Base-by-base conservation (phyloP, 169 alveolate species). In the Plasmodium vivax region DNA sequence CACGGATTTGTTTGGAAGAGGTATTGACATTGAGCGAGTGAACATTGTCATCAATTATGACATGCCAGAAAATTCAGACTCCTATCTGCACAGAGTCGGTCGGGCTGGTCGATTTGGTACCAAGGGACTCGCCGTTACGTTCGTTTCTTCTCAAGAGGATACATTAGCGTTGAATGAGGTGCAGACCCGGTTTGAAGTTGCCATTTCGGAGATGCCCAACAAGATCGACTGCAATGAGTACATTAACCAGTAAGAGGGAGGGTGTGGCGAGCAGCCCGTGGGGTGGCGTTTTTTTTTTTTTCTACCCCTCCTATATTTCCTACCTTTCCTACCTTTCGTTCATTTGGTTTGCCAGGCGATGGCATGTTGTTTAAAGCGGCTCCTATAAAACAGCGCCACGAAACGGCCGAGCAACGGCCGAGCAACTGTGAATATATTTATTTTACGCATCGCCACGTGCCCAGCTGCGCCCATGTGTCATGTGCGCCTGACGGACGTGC, bases 71-170 rank as follows among this genome's bases (percentile, higher is more conserved):
- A 97, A 97, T 84, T 96, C 98, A 51, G 99, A 97, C 88, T 96
- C 98, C 14, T 97, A 98, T 92, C 95, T 97, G 47, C 98, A 97
- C 92, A 85, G 99, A 73, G 98, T 99, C 58, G 99, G 99, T 83
- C 98, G 99, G 93, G 99, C 99, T 19, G 99, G 99, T 45, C 98
- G 99, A 96, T 99, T 99, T 98, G 99, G 99, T 41, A 99, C 99
- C 16, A 99, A 99, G 96, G 99, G 99, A 27, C 97, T 99, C 62
- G 99, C 99, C 34, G 98, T 99, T 93, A 98, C 99, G 85, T 99
- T 99, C 96, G 98, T 98, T 27, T 93, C 99, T 12, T 95, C 99
- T 27, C 98, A 98, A 58, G 99, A 98, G 56, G 99, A 99, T 96
- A 97, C 98, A 68, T 95, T 97, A 87, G 98, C 99, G 54, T 97